A percentile compares a stretch with the other conserved stretches of the same genome.
Evolutionary conservation across 805 yeast genomes (phyloP).

Genomic region (Starmerella tilneyi): DNA sequence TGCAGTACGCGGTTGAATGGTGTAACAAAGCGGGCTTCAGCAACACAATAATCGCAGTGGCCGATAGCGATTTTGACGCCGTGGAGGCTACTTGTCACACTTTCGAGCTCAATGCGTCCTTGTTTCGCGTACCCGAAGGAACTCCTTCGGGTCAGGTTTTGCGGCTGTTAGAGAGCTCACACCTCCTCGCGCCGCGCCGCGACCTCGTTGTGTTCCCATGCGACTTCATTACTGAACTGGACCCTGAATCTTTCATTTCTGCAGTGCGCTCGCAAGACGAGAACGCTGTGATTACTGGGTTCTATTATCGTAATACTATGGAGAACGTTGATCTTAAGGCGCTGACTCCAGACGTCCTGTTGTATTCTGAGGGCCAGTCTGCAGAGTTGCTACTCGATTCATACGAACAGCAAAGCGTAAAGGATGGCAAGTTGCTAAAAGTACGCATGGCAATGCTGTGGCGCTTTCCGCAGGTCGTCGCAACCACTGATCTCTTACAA

Average conservation of each 20-base stretch:
- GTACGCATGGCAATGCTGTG: slow-evolving; percentile 81
- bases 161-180: slow-evolving; percentile 10
- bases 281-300: slow-evolving; percentile 52
- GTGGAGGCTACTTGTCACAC: slow-evolving; percentile 15
- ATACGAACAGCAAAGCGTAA: slow-evolving; percentile 58
- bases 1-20: slow-evolving; percentile 83
- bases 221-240: slow-evolving; percentile 85
- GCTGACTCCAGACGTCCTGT: slow-evolving; percentile 53
- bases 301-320: slow-evolving; percentile 62
- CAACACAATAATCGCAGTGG: slow-evolving; percentile 52
- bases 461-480: slow-evolving; percentile 70
- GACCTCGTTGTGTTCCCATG: slow-evolving; percentile 83
- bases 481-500: slow-evolving; percentile 66
- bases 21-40: slow-evolving; percentile 73
- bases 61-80: slow-evolving; percentile 38
- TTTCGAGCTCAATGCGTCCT: slow-evolving; percentile 7
- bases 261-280: slow-evolving; percentile 65
- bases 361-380: slow-evolving; percentile 30
- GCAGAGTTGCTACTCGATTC: slow-evolving; percentile 49
- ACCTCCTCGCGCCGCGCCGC: slow-evolving; percentile 24
- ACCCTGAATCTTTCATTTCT: slow-evolving; percentile 80
- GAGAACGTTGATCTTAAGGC: slow-evolving; percentile 73
- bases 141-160: slow-evolving; percentile 22
- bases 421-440: slow-evolving; percentile 59
- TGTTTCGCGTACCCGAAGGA: slow-evolving; percentile 13